phyloP scores from a whole-genome alignment of 352 stramenopile species.

The Blastocystis hominis region DNA sequence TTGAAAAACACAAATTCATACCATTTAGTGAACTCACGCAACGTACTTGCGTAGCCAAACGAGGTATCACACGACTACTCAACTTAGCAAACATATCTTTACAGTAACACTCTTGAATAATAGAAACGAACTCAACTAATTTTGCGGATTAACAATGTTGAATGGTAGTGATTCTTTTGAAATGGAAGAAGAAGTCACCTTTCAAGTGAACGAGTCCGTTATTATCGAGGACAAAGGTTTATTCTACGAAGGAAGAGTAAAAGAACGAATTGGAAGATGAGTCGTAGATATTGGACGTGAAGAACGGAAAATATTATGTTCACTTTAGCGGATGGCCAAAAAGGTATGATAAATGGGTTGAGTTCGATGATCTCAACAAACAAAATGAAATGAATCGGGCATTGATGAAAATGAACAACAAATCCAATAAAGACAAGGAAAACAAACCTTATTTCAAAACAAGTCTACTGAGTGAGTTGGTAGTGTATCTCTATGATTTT shows the following conservation, averaged over 20 bases:
- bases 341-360: background rate
- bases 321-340: background rate
- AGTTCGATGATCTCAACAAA: background rate
- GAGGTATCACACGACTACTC: no score
- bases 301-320: background rate
- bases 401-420: slow-evolving; percentile 12
- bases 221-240: background rate
- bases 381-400: slow-evolving; percentile 27
- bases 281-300: background rate
- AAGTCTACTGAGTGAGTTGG: slow-evolving; percentile 15
- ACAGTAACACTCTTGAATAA: no score
- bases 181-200: no score
- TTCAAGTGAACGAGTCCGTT: slow-evolving; percentile 23
- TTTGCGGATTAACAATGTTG: no score
- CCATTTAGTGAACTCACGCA: background rate
- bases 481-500: background rate
- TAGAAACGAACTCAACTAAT: no score
- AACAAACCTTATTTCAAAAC: background rate
- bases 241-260: slow-evolving; percentile 1
- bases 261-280: background rate
- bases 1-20: background rate
- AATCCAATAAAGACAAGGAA: background rate
- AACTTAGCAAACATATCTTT: no score
- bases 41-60: no score
- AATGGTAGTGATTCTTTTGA: no score